These are phyloP conservation scores for Pyrrhoderma lamaoense DNA, from an alignment of 1,284 basidiomycete species.

Conservation along the genomic window DNA sequence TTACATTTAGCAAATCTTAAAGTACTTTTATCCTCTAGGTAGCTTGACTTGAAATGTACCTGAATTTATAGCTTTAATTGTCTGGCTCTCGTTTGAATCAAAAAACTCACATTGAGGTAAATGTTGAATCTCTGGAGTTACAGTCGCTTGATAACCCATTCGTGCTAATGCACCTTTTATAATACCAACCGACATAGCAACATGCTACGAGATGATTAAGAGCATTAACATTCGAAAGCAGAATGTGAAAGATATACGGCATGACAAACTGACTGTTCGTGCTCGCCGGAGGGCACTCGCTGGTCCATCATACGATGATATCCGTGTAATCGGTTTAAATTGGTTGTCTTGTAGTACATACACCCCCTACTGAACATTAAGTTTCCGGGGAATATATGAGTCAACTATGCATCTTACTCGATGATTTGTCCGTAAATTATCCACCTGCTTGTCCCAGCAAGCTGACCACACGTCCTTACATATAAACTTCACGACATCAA, in stretches of 20 bases:
- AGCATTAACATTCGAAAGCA: neutral
- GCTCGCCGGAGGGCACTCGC: slow-evolving; percentile 68
- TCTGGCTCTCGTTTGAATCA: neutral
- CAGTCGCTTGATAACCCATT: slow-evolving; percentile 68
- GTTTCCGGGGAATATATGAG: neutral
- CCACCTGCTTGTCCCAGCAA: slow-evolving; percentile 90
- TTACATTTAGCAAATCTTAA: too few species aligned
- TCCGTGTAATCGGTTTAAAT: slow-evolving; percentile 75
- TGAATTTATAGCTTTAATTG: too few species aligned
- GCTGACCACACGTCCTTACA: slow-evolving; percentile 93
- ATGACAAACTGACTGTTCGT: slow-evolving; percentile 47
- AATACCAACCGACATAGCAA: slow-evolving; percentile 72
- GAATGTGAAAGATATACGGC: neutral
- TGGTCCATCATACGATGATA: slow-evolving; percentile 74
- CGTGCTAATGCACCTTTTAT: slow-evolving; percentile 76
- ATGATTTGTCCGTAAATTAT: slow-evolving; percentile 92
- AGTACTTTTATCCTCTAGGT: slow-evolving; percentile 5
- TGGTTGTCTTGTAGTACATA: slow-evolving; percentile 90
- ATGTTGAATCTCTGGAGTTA: slow-evolving; percentile 70
- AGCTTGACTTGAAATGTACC: slow-evolving; percentile 19
- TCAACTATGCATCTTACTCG: slow-evolving; percentile 41
- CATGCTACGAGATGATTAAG: slow-evolving; percentile 44
- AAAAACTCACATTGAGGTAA: slow-evolving; percentile 74
- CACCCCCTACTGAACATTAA: slow-evolving; percentile 57
- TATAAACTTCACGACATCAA: slow-evolving; percentile 91